A percentile compares a stretch with the other conserved stretches of the same genome.
Evolutionary conservation across 139 green algal genomes (phyloP).

Genomic region (Micractinium sp.): DNA sequence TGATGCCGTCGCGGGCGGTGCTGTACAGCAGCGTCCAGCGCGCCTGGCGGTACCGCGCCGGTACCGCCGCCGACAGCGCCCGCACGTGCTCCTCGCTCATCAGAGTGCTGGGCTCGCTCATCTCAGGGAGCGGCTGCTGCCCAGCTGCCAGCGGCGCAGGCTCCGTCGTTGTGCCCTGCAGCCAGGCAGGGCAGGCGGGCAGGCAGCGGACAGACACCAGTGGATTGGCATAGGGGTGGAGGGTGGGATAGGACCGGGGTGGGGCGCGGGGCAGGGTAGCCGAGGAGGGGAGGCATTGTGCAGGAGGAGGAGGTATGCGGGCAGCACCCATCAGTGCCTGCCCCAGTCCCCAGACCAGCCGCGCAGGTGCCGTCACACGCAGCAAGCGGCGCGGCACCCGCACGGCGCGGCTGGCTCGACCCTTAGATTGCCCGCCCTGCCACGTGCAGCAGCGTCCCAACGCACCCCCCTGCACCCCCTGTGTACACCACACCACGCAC

Average conservation of each 20-base stretch:
- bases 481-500: background rate
- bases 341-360: too few relatives aligned
- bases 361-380: too few relatives aligned
- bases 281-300: too few relatives aligned
- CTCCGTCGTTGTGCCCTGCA: conserved; percentile 12
- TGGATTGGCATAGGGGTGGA: background rate
- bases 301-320: too few relatives aligned
- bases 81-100: conserved; percentile 31
- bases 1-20: conserved; percentile 49
- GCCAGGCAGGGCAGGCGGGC: background rate
- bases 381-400: too few relatives aligned
- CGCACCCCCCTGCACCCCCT: too few relatives aligned
- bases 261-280: background rate
- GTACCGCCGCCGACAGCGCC: conserved; percentile 29
- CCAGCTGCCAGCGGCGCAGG: conserved; percentile 6
- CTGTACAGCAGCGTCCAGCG: conserved; percentile 45
- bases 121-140: conserved; percentile 21
- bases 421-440: background rate
- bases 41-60: conserved; percentile 29
- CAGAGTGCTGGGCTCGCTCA: conserved; percentile 19
- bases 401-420: background rate
- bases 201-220: background rate
- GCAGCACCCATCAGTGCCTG: too few relatives aligned
- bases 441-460: too few relatives aligned
- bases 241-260: background rate